Evolutionary conservation across 768 basidiomycete genomes (phyloP), one percentile per base, ranked within the genome.

Genomic region (Agrocybe pediades): DNA sequence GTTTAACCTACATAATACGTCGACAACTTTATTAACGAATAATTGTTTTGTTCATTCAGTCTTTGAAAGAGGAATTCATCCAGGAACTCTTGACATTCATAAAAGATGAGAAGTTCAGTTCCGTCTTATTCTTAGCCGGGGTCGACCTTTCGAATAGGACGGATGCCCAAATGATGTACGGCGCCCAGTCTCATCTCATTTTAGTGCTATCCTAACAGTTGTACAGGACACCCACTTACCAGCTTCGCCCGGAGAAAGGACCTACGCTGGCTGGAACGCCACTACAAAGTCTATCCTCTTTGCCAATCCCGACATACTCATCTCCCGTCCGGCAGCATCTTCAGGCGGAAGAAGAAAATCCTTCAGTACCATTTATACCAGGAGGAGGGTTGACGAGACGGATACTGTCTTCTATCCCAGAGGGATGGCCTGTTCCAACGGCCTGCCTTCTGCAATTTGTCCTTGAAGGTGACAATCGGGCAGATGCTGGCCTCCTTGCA

Each of bases 391-490:
- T 93, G 24, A 84, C 87, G 0, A 77, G 83, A 39, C 78, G 87
- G 23, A 73, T 93, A 42, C 70, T 94, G 6, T 75, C 76, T 2
- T 78, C 87, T 6, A 62, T 92, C 21, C 78, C 84, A 0, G 60
- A 66, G 17, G 53, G 53, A 33, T 83, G 81, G 77, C 60, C 73
- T 17, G 75, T 81, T 39, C 85, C 86, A 20, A 80, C 78, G 0
- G 82, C 79, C 0, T 74, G 80, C 15, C 67, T 93, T 9, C 71
- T 91, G 44, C 87, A 90, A 43, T 93, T 90, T 63, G 90, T 84
- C 9, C 74, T 89, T 53, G 91, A 94, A 64, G 91, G 92, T 1
- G 92, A 94, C 66, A 94, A 94, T 61, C 76, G 86, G 53, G 74
- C 66, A 16, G 91, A 94, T 65, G 90, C 91, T 0, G 73, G 75